Percentiles rank a stretch among this genome's conserved stretches.
phyloP scores from a whole-genome alignment of 1,139 yeast species.

The Hansenula sp. region DNA sequence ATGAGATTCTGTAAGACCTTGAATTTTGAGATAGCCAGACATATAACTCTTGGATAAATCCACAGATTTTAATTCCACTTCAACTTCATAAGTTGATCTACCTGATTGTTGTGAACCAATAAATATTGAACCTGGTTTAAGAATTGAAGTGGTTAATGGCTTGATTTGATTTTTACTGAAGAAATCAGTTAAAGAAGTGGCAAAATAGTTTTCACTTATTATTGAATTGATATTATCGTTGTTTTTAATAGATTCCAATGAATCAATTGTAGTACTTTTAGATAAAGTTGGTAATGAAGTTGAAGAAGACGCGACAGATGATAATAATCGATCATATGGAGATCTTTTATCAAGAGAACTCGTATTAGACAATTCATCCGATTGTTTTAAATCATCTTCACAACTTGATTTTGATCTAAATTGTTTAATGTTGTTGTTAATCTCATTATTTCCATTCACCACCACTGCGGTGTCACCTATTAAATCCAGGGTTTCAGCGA shows the following conservation, averaged over 20 bases:
- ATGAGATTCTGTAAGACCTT: conserved; percentile 72
- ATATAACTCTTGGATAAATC: conserved; percentile 59
- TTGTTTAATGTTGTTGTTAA: background rate
- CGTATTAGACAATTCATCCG: no score
- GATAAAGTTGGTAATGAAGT: background rate
- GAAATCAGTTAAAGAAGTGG: conserved; percentile 1
- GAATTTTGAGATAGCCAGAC: conserved; percentile 76
- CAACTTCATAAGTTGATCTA: conserved; percentile 59
- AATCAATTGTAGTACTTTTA: background rate
- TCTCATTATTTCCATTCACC: background rate
- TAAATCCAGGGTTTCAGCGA: background rate
- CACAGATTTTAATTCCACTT: conserved; percentile 68
- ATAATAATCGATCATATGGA: background rate
- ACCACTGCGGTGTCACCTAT: background rate
- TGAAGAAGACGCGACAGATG: background rate
- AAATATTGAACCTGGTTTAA: conserved; percentile 63
- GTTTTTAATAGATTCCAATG: background rate
- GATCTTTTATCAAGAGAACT: background rate
- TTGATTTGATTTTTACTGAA: conserved; percentile 1
- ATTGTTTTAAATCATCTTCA: background rate
- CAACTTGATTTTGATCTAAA: background rate
- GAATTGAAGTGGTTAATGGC: conserved; percentile 23
- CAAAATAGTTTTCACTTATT: background rate
- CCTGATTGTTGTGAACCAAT: conserved; percentile 77
- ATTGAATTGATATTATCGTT: background rate